phyloP scores from a whole-genome alignment of 768 basidiomycete species.

The Phaffia tasmanica region DNA sequence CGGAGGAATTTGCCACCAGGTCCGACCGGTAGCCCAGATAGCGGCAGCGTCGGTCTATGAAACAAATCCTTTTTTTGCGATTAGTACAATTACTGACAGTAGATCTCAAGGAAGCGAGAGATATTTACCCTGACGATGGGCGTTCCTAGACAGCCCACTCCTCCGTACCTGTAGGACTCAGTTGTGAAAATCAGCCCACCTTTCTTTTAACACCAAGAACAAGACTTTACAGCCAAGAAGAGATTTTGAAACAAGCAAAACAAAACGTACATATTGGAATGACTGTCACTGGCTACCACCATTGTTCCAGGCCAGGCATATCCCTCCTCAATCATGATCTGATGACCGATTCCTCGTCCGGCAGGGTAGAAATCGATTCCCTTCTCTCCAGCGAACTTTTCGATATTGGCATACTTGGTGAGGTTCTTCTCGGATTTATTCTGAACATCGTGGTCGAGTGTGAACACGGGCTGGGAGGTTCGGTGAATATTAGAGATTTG shows the following conservation, averaged over 20 bases:
- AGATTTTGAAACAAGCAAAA: neutral
- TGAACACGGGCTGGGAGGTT: conserved; percentile 79
- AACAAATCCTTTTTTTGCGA: too few species aligned
- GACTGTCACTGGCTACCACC: conserved; percentile 91
- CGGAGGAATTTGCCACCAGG: conserved; percentile 98
- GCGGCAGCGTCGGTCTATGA: conserved; percentile 64
- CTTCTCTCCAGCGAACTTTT: conserved; percentile 74
- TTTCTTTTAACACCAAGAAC: neutral
- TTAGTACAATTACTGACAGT: neutral
- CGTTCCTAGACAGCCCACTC: conserved; percentile 91
- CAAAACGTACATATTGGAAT: conserved; percentile 76
- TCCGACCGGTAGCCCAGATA: conserved; percentile 94
- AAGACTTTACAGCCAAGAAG: too few species aligned
- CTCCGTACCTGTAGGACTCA: conserved; percentile 50
- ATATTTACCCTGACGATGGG: conserved; percentile 75
- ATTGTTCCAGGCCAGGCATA: conserved; percentile 93
- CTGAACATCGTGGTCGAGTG: conserved; percentile 96
- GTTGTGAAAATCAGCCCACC: neutral
- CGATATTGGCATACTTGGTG: conserved; percentile 81
- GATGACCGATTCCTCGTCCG: conserved; percentile 94
- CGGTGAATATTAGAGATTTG: conserved; percentile 75
- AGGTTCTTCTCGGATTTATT: conserved; percentile 85
- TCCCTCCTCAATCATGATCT: conserved; percentile 93
- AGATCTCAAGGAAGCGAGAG: conserved; percentile 28
- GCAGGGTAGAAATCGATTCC: conserved; percentile 92